Base-by-base conservation (phyloP, 2,329 filamentous ascomycete species). In the Thyridium curvatum region DNA sequence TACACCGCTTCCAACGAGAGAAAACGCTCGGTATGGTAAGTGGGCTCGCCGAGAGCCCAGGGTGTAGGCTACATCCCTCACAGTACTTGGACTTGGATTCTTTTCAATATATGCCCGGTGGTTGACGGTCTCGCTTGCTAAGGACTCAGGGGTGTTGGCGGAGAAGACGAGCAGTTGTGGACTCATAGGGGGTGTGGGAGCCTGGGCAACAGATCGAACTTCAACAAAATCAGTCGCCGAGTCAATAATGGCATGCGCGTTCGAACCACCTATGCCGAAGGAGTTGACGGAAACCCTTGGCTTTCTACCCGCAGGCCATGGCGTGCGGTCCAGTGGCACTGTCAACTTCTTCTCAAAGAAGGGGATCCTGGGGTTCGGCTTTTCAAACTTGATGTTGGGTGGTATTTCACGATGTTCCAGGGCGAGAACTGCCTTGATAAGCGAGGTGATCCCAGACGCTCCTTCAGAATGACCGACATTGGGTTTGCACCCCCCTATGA, bases 401-500 rank as follows among this genome's bases (percentile, higher is more conserved):
- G 34, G 34, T 18, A 69, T 68, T 3, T 43, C 53, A 1, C 46
- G 46, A 5, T 61, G 51, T 41, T 72, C 66, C 1, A 71, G 41
- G 0, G 59, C 56, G 10, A 72, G 35, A 2, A 65, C 48, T 12
- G 52, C 51, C 40, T 74, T 74, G 14, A 74, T 58, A 2, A 74
- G 17, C 0, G 55, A 55, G 0, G 57, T 55, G 0, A 74, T 35
- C 1, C 68, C 71, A 2, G 62, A 59, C 0, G 68, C 65, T 0
- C 57, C 61, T 45, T 72, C 70, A 0, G 51, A 48, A 42, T 75
- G 71, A 0, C 70, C 70, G 12, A 68, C 39, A 32, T 64, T 62
- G 4, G 59, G 51, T 43, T 67, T 65, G 17, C 64, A 45, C 49
- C 52, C 8, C 16, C 57, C 58, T 18, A 59, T 56, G 21, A 48